Percentiles rank a stretch among this genome's conserved stretches.
Conservation (phyloP, 371 early-diverging fungal genomes). For the Coemansia sp. region DNA sequence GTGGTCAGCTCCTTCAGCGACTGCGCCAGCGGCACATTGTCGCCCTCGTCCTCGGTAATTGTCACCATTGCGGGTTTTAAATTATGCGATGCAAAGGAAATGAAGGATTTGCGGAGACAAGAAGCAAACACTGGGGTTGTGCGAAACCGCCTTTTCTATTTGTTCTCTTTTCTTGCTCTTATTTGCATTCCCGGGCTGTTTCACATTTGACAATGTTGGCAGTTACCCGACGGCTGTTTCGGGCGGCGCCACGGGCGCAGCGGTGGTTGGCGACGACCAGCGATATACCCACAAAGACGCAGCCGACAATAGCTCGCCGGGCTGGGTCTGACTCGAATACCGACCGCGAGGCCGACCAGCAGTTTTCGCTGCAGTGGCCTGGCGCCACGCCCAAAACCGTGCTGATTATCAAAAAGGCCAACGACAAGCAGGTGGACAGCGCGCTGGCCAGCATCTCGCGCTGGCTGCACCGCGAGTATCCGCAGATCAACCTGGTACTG, state of each 20-base stretch:
- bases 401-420: conserved; percentile 75
- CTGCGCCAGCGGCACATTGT: conserved; percentile 29
- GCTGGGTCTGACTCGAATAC: not conserved
- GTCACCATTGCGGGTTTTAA: conserved; percentile 19
- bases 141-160: no score
- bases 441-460: conserved; percentile 65
- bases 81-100: not conserved
- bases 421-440: conserved; percentile 64
- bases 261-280: conserved; percentile 14
- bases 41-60: conserved; percentile 39
- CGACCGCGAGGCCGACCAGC: conserved; percentile 32
- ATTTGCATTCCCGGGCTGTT: no score
- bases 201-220: no score
- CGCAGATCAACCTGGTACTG: conserved; percentile 44
- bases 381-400: conserved; percentile 66
- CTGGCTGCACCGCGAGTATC: conserved; percentile 52
- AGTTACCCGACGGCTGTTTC: not conserved
- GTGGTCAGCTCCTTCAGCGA: conserved; percentile 21
- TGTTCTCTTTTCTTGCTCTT: no score
- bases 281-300: conserved; percentile 26
- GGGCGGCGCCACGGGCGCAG: not conserved
- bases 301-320: conserved; percentile 18
- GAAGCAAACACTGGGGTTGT: not conserved
- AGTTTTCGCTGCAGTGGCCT: conserved; percentile 62
- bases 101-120: conserved; percentile 1